A percentile compares a stretch with the other conserved stretches of the same genome.
Evolutionary conservation across 306 rosid genomes (phyloP).

Genomic region (Dalbergia cultrata): DNA sequence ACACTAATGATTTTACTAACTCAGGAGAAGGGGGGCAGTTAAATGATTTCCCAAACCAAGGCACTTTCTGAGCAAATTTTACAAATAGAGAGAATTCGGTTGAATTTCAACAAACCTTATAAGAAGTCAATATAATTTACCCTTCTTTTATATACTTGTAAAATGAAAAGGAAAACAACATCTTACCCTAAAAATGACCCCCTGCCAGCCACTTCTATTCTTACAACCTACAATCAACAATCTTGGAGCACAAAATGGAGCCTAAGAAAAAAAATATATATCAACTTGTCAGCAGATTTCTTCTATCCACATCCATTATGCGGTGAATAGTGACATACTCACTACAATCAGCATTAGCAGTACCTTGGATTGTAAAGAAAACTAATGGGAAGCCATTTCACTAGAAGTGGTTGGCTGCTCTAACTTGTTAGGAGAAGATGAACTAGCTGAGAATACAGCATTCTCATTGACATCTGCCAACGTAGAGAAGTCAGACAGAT

Average conservation of each 20-base stretch:
- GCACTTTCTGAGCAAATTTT: too few species aligned
- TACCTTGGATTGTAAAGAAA: slow-evolving; percentile 60
- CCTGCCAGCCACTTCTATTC: slow-evolving; percentile 63
- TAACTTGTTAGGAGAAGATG: slow-evolving; percentile 49
- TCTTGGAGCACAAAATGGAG: slow-evolving; percentile 55
- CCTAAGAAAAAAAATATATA: slow-evolving; percentile 46
- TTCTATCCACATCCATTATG: slow-evolving; percentile 8
- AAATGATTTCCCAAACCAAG: too few species aligned
- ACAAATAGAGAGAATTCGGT: too few species aligned
- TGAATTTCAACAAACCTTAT: too few species aligned
- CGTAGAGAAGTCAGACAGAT: slow-evolving; percentile 53
- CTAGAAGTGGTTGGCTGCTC: slow-evolving; percentile 47
- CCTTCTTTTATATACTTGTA: neutral
- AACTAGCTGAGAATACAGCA: slow-evolving; percentile 36
- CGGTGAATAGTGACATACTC: slow-evolving; percentile 9
- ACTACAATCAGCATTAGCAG: slow-evolving; percentile 37
- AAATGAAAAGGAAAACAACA: neutral
- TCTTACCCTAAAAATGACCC: slow-evolving; percentile 76
- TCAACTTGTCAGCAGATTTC: slow-evolving; percentile 40
- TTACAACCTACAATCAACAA: slow-evolving; percentile 66
- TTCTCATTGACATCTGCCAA: slow-evolving; percentile 49
- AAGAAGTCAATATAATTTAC: too few species aligned
- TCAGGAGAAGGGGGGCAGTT: too few species aligned
- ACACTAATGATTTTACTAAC: too few species aligned
- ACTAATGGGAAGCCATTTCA: slow-evolving; percentile 56